Conservation (phyloP, 2,329 filamentous ascomycete species). For the Scorias spongiosa region DNA sequence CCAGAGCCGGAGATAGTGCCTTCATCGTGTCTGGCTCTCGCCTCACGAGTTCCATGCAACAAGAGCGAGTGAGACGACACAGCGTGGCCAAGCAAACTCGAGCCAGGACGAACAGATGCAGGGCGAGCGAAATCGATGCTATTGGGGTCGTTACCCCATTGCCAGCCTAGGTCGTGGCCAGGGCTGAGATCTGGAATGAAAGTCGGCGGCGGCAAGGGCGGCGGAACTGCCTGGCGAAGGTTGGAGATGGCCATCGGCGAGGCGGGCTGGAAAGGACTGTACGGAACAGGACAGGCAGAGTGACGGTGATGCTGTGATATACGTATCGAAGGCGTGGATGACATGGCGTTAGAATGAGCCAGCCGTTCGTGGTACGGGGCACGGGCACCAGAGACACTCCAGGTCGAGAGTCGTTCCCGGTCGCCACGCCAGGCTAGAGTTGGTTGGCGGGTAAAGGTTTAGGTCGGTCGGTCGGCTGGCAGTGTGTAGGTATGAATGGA, state of each 20-base stretch:
- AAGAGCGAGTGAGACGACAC: background rate
- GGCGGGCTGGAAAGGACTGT: conserved; percentile 23
- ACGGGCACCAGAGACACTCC: background rate
- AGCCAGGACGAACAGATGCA: conserved; percentile 27
- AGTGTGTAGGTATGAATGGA: no score
- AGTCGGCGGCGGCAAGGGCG: conserved; percentile 49
- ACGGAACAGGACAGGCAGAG: conserved; percentile 21
- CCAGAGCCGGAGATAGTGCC: background rate
- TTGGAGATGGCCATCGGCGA: conserved; percentile 50
- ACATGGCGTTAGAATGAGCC: conserved; percentile 3
- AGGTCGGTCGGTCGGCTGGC: no score
- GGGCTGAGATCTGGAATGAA: conserved; percentile 39
- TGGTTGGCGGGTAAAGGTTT: background rate
- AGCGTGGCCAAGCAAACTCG: conserved; percentile 27
- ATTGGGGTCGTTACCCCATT: conserved; percentile 42
- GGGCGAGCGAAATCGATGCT: conserved; percentile 31
- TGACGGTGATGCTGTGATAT: conserved; percentile 24
- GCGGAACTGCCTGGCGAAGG: conserved; percentile 38
- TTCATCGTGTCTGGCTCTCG: conserved; percentile 11
- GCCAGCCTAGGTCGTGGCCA: conserved; percentile 48
- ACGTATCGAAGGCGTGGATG: conserved; percentile 20
- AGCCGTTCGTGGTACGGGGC: background rate
- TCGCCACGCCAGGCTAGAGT: conserved; percentile 2
- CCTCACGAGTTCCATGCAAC: conserved; percentile 3
- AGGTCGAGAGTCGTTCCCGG: background rate